phyloP scores from a whole-genome alignment of 2,329 filamentous ascomycete species.

The Cladosporium sp. region DNA sequence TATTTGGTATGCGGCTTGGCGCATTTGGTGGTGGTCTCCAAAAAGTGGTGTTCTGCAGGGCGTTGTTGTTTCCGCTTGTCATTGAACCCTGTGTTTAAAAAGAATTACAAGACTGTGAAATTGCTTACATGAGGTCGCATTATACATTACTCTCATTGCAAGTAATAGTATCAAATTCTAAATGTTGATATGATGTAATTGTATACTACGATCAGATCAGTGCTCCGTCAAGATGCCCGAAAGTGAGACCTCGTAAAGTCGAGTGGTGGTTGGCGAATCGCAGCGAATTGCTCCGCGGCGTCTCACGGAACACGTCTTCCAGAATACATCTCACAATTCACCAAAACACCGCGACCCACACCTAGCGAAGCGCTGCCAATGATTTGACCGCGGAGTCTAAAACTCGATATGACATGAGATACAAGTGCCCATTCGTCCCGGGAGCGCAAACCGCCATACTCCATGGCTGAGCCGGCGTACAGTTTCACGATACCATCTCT shows the following conservation, averaged over 20 bases:
- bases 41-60: too few relatives aligned
- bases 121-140: too few relatives aligned
- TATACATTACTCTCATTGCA: too few relatives aligned
- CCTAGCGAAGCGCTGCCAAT: too few relatives aligned
- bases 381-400: too few relatives aligned
- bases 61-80: too few relatives aligned
- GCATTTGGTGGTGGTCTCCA: too few relatives aligned
- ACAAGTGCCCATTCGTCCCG: background rate
- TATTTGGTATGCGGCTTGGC: too few relatives aligned
- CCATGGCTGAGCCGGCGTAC: slow-evolving; percentile 7
- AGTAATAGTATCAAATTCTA: too few relatives aligned
- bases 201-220: background rate
- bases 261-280: background rate
- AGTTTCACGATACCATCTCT: slow-evolving; percentile 80
- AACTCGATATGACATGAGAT: background rate
- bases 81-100: too few relatives aligned
- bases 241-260: background rate
- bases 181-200: background rate
- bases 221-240: background rate
- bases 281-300: background rate
- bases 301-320: background rate
- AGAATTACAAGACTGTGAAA: too few relatives aligned
- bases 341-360: background rate
- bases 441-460: background rate
- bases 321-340: background rate